Evolutionary conservation across 495 filamentous ascomycete species (phyloP).

Genomic region (Talaromyces proteolyticus): DNA sequence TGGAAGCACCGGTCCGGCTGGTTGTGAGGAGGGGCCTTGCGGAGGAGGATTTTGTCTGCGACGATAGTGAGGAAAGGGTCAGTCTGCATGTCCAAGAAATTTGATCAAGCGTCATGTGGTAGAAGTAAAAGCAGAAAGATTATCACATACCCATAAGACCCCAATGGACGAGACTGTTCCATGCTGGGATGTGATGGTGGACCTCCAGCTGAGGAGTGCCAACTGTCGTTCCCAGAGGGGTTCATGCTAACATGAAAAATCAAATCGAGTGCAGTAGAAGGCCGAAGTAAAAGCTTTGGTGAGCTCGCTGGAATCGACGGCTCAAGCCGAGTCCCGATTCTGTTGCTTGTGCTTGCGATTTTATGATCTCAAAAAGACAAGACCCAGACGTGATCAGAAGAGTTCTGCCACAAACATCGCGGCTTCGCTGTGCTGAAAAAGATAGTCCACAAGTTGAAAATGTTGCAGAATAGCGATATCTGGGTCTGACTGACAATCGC

Average conservation of each 20-base stretch:
- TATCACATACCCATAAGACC: slow-evolving; percentile 35
- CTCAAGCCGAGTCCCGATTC: neutral
- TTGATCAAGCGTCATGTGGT: neutral
- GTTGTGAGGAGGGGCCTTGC: slow-evolving; percentile 40
- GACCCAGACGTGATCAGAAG: neutral
- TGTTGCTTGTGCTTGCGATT: neutral
- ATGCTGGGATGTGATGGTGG: slow-evolving; percentile 38
- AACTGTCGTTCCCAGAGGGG: slow-evolving; percentile 40
- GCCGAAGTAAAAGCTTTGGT: neutral
- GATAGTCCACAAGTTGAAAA: neutral
- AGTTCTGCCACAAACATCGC: slow-evolving; percentile 8
- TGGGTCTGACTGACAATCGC: neutral
- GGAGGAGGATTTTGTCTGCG: slow-evolving; percentile 40
- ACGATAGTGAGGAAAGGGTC: slow-evolving; percentile 3
- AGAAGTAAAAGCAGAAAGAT: neutral
- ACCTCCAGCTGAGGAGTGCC: slow-evolving; percentile 37
- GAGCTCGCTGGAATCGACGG: neutral
- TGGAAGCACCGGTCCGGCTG: slow-evolving; percentile 42
- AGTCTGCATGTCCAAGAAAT: slow-evolving; percentile 1
- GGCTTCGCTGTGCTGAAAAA: neutral
- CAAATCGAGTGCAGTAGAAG: neutral
- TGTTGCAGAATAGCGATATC: neutral
- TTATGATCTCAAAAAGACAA: too few species aligned
- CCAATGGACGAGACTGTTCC: slow-evolving; percentile 40
- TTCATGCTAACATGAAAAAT: slow-evolving; percentile 25